A percentile compares a stretch with the other conserved stretches of the same genome.
Conservation (phyloP, 306 rosid genomes). For the Gynostemma pentaphyllum region DNA sequence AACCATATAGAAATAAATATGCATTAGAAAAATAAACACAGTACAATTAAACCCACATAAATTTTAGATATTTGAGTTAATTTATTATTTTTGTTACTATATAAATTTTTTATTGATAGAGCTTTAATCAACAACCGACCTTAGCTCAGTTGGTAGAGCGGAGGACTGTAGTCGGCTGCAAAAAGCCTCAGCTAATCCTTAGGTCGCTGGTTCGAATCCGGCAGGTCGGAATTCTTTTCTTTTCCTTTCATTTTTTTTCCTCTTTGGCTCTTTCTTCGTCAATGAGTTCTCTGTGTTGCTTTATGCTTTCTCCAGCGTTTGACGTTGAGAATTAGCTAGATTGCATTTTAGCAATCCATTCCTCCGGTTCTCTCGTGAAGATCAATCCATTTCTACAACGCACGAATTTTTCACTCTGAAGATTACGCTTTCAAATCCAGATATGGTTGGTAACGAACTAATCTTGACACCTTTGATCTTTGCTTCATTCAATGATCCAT, state of each 20-base stretch:
- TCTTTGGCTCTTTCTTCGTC: neutral
- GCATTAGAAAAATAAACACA: no score
- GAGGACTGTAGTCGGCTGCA: constrained; percentile 37
- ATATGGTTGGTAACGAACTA: neutral
- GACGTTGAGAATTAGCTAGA: neutral
- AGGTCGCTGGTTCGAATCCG: constrained; percentile 54
- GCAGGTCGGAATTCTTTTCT: constrained; percentile 25
- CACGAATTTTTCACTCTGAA: neutral
- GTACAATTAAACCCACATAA: no score
- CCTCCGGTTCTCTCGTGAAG: neutral
- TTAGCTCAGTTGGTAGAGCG: constrained; percentile 63
- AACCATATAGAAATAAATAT: no score
- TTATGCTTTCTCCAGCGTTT: constrained; percentile 1
- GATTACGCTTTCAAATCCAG: neutral
- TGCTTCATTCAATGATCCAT: neutral
- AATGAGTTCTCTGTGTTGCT: neutral
- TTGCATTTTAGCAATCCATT: neutral
- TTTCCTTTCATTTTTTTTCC: neutral
- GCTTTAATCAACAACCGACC: constrained; percentile 24
- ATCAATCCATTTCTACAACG: neutral
- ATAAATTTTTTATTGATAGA: no score
- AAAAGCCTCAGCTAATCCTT: constrained; percentile 21
- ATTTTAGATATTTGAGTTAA: no score
- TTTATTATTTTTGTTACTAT: no score
- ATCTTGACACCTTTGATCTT: neutral